Evolutionary conservation across 2,329 filamentous ascomycete genomes (phyloP).

Genomic region (Scytalidium sp.): DNA sequence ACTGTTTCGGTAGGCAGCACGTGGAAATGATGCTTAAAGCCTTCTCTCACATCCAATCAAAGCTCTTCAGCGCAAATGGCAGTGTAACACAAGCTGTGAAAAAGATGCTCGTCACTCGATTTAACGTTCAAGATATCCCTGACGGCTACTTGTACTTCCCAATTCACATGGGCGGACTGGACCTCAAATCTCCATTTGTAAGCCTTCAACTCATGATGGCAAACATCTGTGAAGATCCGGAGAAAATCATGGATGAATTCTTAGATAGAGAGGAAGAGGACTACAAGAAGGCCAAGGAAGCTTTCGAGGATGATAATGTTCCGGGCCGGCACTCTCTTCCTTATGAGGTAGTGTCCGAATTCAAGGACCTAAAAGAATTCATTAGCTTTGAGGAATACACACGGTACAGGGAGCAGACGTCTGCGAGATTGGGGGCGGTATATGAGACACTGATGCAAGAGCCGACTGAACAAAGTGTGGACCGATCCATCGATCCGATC

Average conservation of each 20-base stretch:
- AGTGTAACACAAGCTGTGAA: constrained; percentile 47
- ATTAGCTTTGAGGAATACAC: constrained; percentile 36
- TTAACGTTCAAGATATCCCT: constrained; percentile 34
- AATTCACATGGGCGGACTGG: constrained; percentile 33
- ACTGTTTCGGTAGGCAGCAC: constrained; percentile 50
- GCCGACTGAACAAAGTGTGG: constrained; percentile 15
- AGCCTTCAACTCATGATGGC: constrained; percentile 21
- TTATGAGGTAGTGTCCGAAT: not conserved
- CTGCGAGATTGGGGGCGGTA: constrained; percentile 20
- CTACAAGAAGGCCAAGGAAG: constrained; percentile 28
- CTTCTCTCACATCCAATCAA: constrained; percentile 47
- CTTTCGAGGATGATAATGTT: constrained; percentile 25
- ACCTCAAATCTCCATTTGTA: constrained; percentile 36
- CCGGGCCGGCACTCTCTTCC: constrained; percentile 10
- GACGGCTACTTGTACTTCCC: constrained; percentile 38
- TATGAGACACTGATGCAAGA: constrained; percentile 28
- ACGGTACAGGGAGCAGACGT: constrained; percentile 30
- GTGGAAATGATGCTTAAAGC: constrained; percentile 51
- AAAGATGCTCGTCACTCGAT: constrained; percentile 44
- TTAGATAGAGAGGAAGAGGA: constrained; percentile 27
- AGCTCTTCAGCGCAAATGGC: constrained; percentile 39
- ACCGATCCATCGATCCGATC: not conserved
- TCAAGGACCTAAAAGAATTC: constrained; percentile 26
- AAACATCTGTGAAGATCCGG: constrained; percentile 15
- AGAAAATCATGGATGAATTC: constrained; percentile 20